phyloP scores from a whole-genome alignment of 2,329 filamentous ascomycete species.

The Coniochaeta sp. region DNA sequence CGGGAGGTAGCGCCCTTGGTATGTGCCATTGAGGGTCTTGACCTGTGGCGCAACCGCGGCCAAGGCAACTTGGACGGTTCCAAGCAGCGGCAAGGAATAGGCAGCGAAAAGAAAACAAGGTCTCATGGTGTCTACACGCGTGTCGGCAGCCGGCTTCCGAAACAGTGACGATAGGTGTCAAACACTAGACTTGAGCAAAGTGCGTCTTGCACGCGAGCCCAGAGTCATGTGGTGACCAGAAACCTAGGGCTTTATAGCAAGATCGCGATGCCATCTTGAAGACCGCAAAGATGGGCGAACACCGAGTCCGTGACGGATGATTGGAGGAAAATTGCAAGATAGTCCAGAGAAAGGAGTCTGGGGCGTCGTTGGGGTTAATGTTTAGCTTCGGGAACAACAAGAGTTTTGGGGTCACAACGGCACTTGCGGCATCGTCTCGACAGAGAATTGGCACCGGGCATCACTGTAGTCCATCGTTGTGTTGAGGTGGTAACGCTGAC shows the following conservation, averaged over 20 bases:
- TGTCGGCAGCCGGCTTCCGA: neutral
- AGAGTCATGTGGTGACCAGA: neutral
- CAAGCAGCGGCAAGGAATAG: neutral
- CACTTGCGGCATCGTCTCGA: neutral
- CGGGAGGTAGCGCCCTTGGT: conserved; percentile 22
- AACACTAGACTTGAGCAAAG: neutral
- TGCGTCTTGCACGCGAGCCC: neutral
- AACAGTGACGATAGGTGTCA: neutral
- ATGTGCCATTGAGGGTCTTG: conserved; percentile 23
- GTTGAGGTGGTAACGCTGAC: no score
- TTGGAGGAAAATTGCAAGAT: conserved; percentile 10
- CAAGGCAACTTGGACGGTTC: neutral
- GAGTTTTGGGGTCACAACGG: neutral
- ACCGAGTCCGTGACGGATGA: neutral
- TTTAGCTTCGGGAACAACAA: neutral
- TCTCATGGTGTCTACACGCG: conserved; percentile 4
- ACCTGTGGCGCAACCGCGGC: conserved; percentile 5
- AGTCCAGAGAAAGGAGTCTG: neutral
- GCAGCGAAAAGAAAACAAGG: conserved; percentile 2
- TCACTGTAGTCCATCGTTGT: no score
- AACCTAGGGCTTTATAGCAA: neutral
- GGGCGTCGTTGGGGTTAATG: neutral
- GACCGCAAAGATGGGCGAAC: neutral
- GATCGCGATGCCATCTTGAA: neutral
- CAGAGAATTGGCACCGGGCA: no score